A percentile compares a stretch with the other conserved stretches of the same genome.
Evolutionary conservation across 352 stramenopile genomes (phyloP).

Genomic region (Globisporangium carolinianum): DNA sequence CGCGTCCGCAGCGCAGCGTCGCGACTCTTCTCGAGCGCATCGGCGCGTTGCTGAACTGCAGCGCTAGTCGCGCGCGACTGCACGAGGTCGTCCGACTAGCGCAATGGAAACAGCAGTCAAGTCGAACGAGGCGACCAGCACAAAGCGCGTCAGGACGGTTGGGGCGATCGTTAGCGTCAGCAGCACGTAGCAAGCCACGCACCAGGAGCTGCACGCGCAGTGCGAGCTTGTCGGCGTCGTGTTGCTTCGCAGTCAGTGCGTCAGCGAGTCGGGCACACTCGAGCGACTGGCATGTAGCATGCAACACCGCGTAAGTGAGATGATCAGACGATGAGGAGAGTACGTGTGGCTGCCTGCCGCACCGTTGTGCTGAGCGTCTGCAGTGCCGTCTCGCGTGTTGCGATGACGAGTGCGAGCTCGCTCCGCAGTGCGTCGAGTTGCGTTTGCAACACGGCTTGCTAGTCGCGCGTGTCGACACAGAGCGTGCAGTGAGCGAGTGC

Average conservation of each 20-base stretch:
- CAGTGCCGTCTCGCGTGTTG: conserved; percentile 14
- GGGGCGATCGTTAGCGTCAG: not conserved
- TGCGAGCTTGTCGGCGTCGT: conserved; percentile 18
- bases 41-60: conserved; percentile 8
- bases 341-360: too few species aligned
- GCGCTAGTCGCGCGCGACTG: conserved; percentile 2
- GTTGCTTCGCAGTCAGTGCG: conserved; percentile 17
- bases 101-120: not conserved
- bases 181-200: not conserved
- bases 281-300: conserved; percentile 8
- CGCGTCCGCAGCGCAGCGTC: conserved; percentile 19
- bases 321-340: too few species aligned
- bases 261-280: conserved; percentile 17
- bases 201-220: conserved; percentile 19
- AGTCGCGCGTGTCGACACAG: too few species aligned
- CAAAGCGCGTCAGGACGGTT: not conserved
- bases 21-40: conserved; percentile 15
- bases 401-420: conserved; percentile 14
- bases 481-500: too few species aligned
- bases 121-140: too few species aligned
- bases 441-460: conserved; percentile 8
- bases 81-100: conserved; percentile 21
- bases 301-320: not conserved
- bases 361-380: conserved; percentile 18
- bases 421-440: conserved; percentile 12